phyloP scores from a whole-genome alignment of 2,329 filamentous ascomycete species.

The Sclerotinia sclerotiorum region DNA sequence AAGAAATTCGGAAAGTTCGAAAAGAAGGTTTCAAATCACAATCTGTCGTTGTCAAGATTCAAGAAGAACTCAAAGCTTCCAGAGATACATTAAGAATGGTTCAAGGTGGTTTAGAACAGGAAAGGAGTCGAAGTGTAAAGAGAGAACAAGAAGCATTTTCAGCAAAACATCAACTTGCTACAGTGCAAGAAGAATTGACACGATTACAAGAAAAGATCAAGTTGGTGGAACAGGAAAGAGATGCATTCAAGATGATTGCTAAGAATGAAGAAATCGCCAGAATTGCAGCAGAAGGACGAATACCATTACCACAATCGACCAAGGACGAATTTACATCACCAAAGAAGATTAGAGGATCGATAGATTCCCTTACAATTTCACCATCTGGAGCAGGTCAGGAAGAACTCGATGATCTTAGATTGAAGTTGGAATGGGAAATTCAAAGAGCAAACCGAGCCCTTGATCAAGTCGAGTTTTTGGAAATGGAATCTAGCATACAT shows the following conservation, averaged over 20 bases:
- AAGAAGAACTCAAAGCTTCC: conserved; percentile 68
- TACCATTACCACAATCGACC: conserved; percentile 55
- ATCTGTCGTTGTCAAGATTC: conserved; percentile 66
- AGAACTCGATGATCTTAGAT: conserved; percentile 47
- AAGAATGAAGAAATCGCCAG: conserved; percentile 72
- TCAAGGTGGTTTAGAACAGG: conserved; percentile 60
- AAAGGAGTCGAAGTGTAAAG: conserved; percentile 60
- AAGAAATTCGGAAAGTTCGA: conserved; percentile 66
- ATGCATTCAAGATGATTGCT: conserved; percentile 69
- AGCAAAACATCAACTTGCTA: conserved; percentile 64
- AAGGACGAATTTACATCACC: conserved; percentile 63
- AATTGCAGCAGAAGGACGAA: conserved; percentile 68
- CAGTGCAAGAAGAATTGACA: conserved; percentile 65
- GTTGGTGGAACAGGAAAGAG: conserved; percentile 70
- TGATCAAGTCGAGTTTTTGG: conserved; percentile 73
- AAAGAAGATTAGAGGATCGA: conserved; percentile 50
- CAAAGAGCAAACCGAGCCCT: conserved; percentile 65
- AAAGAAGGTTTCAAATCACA: conserved; percentile 78
- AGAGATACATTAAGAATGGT: conserved; percentile 52
- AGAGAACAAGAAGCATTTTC: conserved; percentile 70
- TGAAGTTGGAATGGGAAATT: conserved; percentile 49
- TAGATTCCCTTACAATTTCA: conserved; percentile 51
- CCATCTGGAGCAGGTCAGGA: conserved; percentile 53
- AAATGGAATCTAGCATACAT: conserved; percentile 69
- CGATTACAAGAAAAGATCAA: conserved; percentile 62